A percentile compares a stretch with the other conserved stretches of the same genome.
These are phyloP conservation scores for Basipetospora chlamydospora DNA, from an alignment of 2,329 filamentous ascomycete species.

Conservation along the genomic window DNA sequence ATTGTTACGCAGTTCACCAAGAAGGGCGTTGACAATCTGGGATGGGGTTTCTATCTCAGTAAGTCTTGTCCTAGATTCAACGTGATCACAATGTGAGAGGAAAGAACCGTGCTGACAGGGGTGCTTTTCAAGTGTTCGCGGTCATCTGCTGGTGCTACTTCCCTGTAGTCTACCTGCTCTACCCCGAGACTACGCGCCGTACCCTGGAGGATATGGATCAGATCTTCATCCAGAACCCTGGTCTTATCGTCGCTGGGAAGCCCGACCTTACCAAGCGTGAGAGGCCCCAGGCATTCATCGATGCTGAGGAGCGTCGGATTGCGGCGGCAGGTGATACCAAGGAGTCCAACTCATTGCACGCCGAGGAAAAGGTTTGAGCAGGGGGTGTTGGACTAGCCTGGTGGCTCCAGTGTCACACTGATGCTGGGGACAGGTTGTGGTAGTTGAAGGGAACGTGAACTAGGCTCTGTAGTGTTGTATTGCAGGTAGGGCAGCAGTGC, in stretches of 20 bases:
- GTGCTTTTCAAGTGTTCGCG: conserved; percentile 14
- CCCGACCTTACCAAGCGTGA: conserved; percentile 19
- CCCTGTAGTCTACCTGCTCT: conserved; percentile 30
- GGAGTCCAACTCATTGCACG: too few species aligned
- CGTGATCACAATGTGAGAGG: background rate
- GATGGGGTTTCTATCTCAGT: conserved; percentile 28
- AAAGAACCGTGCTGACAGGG: background rate
- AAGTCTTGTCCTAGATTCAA: conserved; percentile 9
- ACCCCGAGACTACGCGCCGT: conserved; percentile 31
- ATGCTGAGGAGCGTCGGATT: conserved; percentile 19
- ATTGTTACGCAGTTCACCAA: conserved; percentile 30
- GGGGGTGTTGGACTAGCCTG: too few species aligned
- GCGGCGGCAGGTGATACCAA: conserved; percentile 10
- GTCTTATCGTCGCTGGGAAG: conserved; percentile 19
- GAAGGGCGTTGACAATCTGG: conserved; percentile 22
- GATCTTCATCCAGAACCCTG: conserved; percentile 20
- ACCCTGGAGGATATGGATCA: conserved; percentile 34
- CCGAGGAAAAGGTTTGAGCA: background rate
- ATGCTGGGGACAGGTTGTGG: too few species aligned
- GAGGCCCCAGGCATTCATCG: conserved; percentile 19
- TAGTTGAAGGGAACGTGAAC: too few species aligned
- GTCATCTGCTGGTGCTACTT: conserved; percentile 20
- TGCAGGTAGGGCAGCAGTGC: too few species aligned
- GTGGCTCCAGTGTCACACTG: too few species aligned
- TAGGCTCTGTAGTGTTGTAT: too few species aligned